Conservation (phyloP, 805 yeast genomes). For the Pichia pseudocactophila region DNA sequence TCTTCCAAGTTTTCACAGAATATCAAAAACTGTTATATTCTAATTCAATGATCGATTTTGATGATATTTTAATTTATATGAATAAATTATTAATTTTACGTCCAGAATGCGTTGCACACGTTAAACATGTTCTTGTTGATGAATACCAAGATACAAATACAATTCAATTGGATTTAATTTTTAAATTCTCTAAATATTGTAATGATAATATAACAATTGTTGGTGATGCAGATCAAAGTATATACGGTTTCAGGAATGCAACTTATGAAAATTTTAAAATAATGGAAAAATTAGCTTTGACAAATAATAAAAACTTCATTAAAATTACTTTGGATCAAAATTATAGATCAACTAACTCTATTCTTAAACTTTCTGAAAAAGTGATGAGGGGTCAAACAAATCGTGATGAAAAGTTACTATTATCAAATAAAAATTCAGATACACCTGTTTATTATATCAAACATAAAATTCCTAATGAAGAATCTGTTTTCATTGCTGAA, state of each 20-base stretch:
- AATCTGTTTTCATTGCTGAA: slow-evolving; percentile 49
- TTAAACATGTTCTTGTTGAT: slow-evolving; percentile 76
- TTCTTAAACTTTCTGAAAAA: slow-evolving; percentile 54
- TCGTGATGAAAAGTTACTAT: slow-evolving; percentile 35
- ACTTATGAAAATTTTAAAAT: slow-evolving; percentile 53
- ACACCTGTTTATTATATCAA: slow-evolving; percentile 38
- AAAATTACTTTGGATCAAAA: slow-evolving; percentile 49
- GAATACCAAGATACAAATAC: slow-evolving; percentile 91
- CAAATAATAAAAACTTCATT: slow-evolving; percentile 14
- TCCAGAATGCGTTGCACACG: slow-evolving; percentile 37
- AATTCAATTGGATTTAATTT: slow-evolving; percentile 65
- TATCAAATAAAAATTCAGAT: slow-evolving; percentile 35
- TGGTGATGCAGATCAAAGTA: slow-evolving; percentile 96
- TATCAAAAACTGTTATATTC: slow-evolving; percentile 43
- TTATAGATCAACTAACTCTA: slow-evolving; percentile 69
- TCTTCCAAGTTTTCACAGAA: slow-evolving; percentile 35
- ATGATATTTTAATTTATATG: slow-evolving; percentile 62
- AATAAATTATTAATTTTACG: slow-evolving; percentile 35
- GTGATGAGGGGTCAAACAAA: slow-evolving; percentile 54
- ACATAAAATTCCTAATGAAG: slow-evolving; percentile 35
- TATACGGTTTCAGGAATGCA: slow-evolving; percentile 83
- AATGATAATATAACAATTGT: slow-evolving; percentile 67
- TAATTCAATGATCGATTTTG: slow-evolving; percentile 61
- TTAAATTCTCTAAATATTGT: slow-evolving; percentile 37
- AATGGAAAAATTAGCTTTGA: slow-evolving; percentile 35